These are phyloP conservation scores for Trapa bicornis DNA, from an alignment of 345 rosid genomes.

Conservation along the genomic window DNA sequence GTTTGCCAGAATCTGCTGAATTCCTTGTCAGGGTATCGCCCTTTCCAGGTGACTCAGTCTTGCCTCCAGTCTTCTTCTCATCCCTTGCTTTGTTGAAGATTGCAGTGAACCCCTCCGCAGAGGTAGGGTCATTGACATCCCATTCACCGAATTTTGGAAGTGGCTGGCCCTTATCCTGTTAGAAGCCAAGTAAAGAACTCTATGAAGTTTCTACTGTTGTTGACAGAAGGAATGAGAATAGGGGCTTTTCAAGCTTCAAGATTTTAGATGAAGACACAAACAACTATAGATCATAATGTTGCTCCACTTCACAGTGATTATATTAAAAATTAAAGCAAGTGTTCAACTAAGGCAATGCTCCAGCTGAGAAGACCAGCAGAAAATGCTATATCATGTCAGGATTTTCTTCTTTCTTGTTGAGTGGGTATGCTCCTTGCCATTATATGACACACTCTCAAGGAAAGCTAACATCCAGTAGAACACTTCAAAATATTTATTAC, in stretches of 20 bases:
- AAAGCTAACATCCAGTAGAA: too few species aligned
- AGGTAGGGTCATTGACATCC: constrained; percentile 86
- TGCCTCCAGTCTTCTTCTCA: constrained; percentile 82
- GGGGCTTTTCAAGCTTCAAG: neutral
- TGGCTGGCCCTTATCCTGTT: constrained; percentile 66
- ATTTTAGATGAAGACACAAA: too few species aligned
- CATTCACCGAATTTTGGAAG: constrained; percentile 97
- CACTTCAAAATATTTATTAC: too few species aligned
- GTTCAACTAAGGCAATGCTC: neutral
- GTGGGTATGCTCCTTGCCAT: neutral
- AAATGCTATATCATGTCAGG: neutral
- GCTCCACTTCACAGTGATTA: neutral
- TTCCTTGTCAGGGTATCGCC: constrained; percentile 38
- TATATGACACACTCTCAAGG: neutral
- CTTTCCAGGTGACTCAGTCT: constrained; percentile 58
- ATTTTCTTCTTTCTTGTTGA: neutral
- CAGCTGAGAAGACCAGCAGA: neutral
- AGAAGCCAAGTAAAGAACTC: neutral
- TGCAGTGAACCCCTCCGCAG: constrained; percentile 92
- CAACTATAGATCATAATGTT: too few species aligned
- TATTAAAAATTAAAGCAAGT: too few species aligned
- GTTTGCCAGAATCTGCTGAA: constrained; percentile 53
- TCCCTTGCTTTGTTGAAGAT: constrained; percentile 90
- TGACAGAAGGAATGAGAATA: too few species aligned
- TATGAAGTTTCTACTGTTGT: neutral